phyloP scores from a whole-genome alignment of 2,329 filamentous ascomycete genomes.

The Leptographium wingfieldii region DNA sequence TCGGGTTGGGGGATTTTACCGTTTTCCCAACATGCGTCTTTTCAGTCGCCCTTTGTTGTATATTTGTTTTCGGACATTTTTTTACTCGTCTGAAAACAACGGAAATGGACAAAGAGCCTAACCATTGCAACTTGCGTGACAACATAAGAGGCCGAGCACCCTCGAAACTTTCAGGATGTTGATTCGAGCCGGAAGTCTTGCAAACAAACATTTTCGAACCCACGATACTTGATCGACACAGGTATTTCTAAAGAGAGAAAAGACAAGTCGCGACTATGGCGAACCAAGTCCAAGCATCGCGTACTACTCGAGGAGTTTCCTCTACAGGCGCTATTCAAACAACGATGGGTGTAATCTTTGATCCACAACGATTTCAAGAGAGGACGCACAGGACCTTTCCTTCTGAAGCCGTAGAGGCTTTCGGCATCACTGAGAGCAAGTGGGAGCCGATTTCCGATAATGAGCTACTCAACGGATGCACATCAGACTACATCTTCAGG shows the following conservation, averaged over 20 bases:
- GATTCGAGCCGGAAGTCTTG: neutral
- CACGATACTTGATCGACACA: neutral
- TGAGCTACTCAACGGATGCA: neutral
- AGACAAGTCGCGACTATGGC: neutral
- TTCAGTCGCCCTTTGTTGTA: neutral
- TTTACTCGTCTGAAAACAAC: neutral
- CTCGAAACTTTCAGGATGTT: neutral
- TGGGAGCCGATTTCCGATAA: constrained; percentile 7
- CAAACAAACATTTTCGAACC: neutral
- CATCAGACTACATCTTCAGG: neutral
- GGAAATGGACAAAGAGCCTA: neutral
- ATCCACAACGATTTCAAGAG: neutral
- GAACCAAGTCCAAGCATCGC: neutral
- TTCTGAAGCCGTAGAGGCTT: neutral
- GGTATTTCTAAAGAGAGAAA: neutral
- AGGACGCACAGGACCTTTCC: neutral
- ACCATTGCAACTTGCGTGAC: neutral
- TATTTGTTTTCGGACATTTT: neutral
- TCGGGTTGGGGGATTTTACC: no score
- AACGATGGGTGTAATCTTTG: neutral
- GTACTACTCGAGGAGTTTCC: neutral
- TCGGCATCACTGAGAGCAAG: constrained; percentile 8
- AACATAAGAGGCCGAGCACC: neutral
- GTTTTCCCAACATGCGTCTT: no score
- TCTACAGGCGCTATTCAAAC: neutral